These are phyloP conservation scores for Pseudocercospora musae DNA, from an alignment of 2,329 filamentous ascomycete species.

Conservation along the genomic window DNA sequence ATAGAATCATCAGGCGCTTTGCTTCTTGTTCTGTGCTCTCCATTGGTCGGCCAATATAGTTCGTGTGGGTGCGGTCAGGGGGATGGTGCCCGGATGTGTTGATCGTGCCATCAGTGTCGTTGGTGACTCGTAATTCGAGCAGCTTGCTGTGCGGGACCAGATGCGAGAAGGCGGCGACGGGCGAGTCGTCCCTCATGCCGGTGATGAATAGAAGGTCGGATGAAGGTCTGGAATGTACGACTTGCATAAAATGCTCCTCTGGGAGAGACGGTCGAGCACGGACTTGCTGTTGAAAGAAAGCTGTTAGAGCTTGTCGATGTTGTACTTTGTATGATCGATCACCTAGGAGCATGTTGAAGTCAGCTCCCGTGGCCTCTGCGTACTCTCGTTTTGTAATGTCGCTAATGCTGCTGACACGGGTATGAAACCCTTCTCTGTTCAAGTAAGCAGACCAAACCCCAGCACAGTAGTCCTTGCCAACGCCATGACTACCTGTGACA, in stretches of 20 bases:
- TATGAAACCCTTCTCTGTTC: conserved; percentile 31
- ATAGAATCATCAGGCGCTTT: conserved; percentile 41
- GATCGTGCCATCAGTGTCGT: conserved; percentile 37
- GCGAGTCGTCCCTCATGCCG: conserved; percentile 61
- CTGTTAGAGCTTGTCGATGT: conserved; percentile 53
- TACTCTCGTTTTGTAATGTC: conserved; percentile 58
- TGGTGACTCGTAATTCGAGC: conserved; percentile 54
- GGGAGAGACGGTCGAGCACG: conserved; percentile 45
- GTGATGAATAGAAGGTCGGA: conserved; percentile 60
- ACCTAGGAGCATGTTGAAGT: conserved; percentile 47
- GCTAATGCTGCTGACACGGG: conserved; percentile 55
- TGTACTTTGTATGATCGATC: conserved; percentile 62
- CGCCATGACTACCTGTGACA: conserved; percentile 53
- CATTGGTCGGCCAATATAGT: conserved; percentile 37
- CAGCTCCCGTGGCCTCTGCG: conserved; percentile 47
- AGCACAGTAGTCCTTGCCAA: conserved; percentile 62
- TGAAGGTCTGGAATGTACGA: conserved; percentile 43
- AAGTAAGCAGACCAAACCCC: conserved; percentile 46
- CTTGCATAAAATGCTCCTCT: conserved; percentile 51
- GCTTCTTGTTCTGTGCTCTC: conserved; percentile 23
- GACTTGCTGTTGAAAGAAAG: conserved; percentile 51
- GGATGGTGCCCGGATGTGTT: conserved; percentile 7
- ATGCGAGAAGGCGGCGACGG: conserved; percentile 53
- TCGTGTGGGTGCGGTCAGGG: conserved; percentile 8
- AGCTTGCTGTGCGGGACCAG: conserved; percentile 53